Conservation (phyloP, 345 rosid species). For the Sisymbrium irio region DNA sequence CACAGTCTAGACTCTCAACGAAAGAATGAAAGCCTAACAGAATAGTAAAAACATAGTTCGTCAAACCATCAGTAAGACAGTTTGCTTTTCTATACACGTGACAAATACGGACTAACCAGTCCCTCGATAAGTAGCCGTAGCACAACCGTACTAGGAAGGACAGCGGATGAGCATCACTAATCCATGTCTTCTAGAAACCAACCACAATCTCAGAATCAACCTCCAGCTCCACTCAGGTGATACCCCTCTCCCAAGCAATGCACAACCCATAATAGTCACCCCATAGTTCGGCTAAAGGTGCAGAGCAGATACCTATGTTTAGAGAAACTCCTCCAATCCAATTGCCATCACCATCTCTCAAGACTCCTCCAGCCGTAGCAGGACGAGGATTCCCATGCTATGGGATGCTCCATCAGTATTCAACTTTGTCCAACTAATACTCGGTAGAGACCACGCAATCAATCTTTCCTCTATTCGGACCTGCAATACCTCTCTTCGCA, state of each 20-base stretch:
- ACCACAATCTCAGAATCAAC: not conserved
- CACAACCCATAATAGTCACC: not conserved
- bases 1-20: no score
- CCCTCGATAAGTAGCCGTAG: not conserved
- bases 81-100: not conserved
- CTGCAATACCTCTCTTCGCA: no score
- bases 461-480: no score
- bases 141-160: not conserved
- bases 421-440: no score
- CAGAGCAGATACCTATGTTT: not conserved
- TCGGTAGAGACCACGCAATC: no score
- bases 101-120: not conserved
- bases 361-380: no score
- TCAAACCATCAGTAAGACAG: not conserved
- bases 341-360: not conserved
- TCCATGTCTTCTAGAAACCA: not conserved
- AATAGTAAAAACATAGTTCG: not conserved
- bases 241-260: not conserved
- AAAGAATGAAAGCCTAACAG: not conserved
- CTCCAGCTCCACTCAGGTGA: not conserved
- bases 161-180: not conserved
- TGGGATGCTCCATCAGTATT: no score
- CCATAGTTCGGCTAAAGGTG: not conserved
- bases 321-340: not conserved
- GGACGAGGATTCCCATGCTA: no score